Evolutionary conservation across 2,329 filamentous ascomycete species (phyloP), one percentile per base, ranked within the genome.

Genomic region (Polychaeton citri): DNA sequence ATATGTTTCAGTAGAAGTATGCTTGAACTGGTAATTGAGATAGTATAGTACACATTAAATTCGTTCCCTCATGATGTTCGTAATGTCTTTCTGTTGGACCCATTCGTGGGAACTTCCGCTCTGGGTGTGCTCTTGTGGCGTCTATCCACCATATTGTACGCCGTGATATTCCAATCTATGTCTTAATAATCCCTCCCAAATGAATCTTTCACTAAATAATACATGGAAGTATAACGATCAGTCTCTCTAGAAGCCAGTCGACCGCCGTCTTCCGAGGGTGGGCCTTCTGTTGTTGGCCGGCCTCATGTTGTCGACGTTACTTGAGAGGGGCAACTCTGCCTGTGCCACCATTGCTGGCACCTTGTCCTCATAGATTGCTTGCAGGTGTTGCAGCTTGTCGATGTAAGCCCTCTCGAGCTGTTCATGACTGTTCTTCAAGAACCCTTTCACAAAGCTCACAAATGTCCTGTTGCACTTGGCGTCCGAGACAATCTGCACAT

Each of bases 401-500:
- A 53, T 51, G 28, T 55, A 57, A 5, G 49, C 46, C 12, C 40
- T 26, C 34, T 54, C 44, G 36, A 54, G 37, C 32, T 49, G 49
- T 30, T 40, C 36, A 40, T 57, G 53, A 20, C 45, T 52, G 28
- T 50, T 51, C 42, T 49, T 53, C 32, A 55, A 19, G 30, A 55
- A 54, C 6, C 48, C 50, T 36, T 57, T 54, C 20, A 58, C 53
- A 32, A 57, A 53, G 7, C 40, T 39, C 2, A 47, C 52, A 41
- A 53, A 58, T 3, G 50, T 50, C 38, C 38, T 44, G 26, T 40
- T 52, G 36, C 51, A 54, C 35, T 40, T 45, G 9, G 52, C 53
- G 35, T 57, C 52, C 30, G 51, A 55, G 15, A 48, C 42, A 15
- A 57, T 57, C 42, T 53, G 43, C 26, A 54, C 47, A 26, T 48